These are phyloP conservation scores for Hypoxylon sp. DNA, from an alignment of 2,329 filamentous ascomycete genomes.

Conservation along the genomic window DNA sequence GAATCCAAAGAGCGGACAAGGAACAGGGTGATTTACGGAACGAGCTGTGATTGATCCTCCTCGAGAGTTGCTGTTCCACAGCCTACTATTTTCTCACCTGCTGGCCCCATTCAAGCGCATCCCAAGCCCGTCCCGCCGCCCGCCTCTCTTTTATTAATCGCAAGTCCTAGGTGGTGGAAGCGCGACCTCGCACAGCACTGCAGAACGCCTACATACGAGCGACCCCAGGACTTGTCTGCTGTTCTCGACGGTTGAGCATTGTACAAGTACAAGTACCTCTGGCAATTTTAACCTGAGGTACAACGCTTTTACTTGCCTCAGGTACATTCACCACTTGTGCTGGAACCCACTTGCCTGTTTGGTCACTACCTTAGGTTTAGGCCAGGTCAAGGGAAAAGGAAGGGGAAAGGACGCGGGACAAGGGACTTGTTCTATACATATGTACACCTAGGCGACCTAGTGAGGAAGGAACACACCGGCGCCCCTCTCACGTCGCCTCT, in stretches of 20 bases:
- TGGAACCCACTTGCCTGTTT: conserved; percentile 5
- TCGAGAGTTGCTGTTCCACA: conserved; percentile 39
- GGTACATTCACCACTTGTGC: background rate
- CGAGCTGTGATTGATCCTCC: conserved; percentile 36
- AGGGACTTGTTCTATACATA: conserved; percentile 23
- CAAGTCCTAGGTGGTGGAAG: conserved; percentile 20
- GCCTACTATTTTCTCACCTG: conserved; percentile 46
- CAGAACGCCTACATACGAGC: conserved; percentile 19
- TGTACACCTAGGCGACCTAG: conserved; percentile 10
- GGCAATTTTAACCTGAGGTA: background rate
- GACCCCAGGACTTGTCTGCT: conserved; percentile 18
- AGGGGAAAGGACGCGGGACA: conserved; percentile 21
- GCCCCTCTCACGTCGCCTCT: conserved; percentile 18
- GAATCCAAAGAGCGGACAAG: conserved; percentile 35
- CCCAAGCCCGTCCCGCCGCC: conserved; percentile 28
- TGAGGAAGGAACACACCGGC: conserved; percentile 8
- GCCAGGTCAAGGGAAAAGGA: no score
- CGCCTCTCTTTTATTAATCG: conserved; percentile 38
- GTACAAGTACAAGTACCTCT: conserved; percentile 16
- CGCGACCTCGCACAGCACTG: conserved; percentile 24
- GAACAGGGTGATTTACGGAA: conserved; percentile 30
- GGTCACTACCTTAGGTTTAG: conserved; percentile 25
- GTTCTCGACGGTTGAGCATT: conserved; percentile 21
- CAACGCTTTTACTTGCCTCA: background rate
- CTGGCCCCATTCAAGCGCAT: conserved; percentile 23